Base-by-base conservation (phyloP, 441 rosid species). In the Gossypium lobatum region DNA sequence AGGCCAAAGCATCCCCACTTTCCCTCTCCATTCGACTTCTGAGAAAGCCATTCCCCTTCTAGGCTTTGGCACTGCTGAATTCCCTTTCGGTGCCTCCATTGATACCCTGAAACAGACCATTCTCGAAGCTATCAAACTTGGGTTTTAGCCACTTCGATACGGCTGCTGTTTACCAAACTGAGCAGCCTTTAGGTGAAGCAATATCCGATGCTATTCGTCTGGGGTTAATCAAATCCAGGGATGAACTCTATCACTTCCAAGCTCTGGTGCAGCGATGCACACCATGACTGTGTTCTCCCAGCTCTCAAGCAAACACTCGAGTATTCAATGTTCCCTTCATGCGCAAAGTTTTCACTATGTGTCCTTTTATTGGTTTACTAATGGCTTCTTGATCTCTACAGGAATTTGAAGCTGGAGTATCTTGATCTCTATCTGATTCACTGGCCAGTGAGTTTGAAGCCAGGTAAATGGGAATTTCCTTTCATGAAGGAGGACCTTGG, bases 391-490 rank as follows among this genome's bases (percentile, higher is more conserved):
- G 37, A 14, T 25, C 3, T 60, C 14, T 57, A 65, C 63, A 86
- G 88, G 78, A 86, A 86, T 63, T 84, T 89, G 4, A 77, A 83
- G 45, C 46, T 84, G 58, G 88, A 84, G 11, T 85, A 85, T 58
- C 78, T 89, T 71, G 88, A 89, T 75, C 72, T 89, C 4, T 86
- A 80, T 42, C 37, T 89, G 20, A 75, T 86, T 54, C 91, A 90
- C 10, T 83, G 82, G 80, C 91, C 89, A 25, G 79, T 83, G 26
- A 88, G 91, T 64, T 62, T 91, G 0, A 80, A 72, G 25, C 80
- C 77, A 0, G 83, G 80, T n/a, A 74, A 71, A 60, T 76, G 74
- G 46, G 77, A 76, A 57, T 83, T 80, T 34, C 86, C 84, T 0
- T 69, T 83, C 1, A 77, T 76, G 18, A 64, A 83, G 50, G 73